Evolutionary conservation across 371 early-diverging fungal genomes (phyloP), one percentile per base, ranked within the genome.

Genomic region (Apophysomyces ossiformis): DNA sequence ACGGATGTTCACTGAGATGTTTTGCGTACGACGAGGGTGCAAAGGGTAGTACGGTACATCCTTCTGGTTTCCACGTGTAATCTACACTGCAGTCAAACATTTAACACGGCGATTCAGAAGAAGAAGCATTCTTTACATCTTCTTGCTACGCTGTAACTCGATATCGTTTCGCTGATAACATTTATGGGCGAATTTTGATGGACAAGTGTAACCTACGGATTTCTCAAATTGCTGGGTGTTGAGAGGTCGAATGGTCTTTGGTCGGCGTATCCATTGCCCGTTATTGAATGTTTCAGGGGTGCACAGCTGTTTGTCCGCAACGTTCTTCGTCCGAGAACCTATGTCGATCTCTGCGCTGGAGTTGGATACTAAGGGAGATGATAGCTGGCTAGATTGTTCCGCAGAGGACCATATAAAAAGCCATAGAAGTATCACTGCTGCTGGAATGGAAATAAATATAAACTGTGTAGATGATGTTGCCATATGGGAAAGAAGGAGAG

Each of bases 151-250:
- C 38, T 1, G 21, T 60, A 66, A 78, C 81, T 78, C 74, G 60
- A 65, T 60, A 41, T 69, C 67, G 18, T 73, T 70, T 54, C 83
- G 69, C 21, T 69, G 69, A 57, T 78, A 82, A 56, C 83, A 82
- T 58, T 76, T 66, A 61, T 82, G 83, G n/a, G 78, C 74, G 38
- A 82, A 82, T 16, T 73, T 73, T 9, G 36, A 37, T 7, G 69
- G 64, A 59, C 83, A 82, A 38, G 74, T 64, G 62, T 82, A 82
- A 11, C 72, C 70, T 13, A 69, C 63, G 3, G 61, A 69, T 45
- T 65, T 47, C 16, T 73, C 75, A 8, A 78, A 43, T 7, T 69
- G 67, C 16, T 63, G 60, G 13, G 37, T 39, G 7, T 66, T 68
- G n/a, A 70, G 60, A 3, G 60, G 61, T 2, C 60, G 35, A 9